A percentile compares a stretch with the other conserved stretches of the same genome.
phyloP scores from a whole-genome alignment of 768 basidiomycete genomes.

The Podaxis sp. region DNA sequence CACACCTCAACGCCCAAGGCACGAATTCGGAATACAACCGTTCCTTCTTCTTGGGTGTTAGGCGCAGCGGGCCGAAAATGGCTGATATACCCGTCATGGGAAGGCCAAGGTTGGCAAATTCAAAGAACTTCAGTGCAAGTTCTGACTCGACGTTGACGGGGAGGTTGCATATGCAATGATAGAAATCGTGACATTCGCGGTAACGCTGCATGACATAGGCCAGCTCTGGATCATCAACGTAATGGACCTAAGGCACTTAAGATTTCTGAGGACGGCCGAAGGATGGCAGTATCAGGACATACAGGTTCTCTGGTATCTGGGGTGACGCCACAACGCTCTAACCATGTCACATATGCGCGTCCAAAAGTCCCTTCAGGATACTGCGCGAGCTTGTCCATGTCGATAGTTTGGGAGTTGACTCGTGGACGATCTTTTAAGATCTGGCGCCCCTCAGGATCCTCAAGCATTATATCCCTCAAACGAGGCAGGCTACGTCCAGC shows the following conservation, averaged over 20 bases:
- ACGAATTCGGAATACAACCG: slow-evolving; percentile 79
- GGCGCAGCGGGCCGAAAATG: slow-evolving; percentile 73
- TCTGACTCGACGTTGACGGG: slow-evolving; percentile 91
- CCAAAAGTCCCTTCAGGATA: slow-evolving; percentile 85
- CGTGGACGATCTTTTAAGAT: slow-evolving; percentile 85
- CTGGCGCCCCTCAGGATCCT: slow-evolving; percentile 76
- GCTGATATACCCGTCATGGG: slow-evolving; percentile 86
- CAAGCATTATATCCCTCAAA: slow-evolving; percentile 76
- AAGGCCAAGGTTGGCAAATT: slow-evolving; percentile 88
- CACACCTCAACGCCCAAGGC: slow-evolving; percentile 90
- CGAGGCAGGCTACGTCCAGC: slow-evolving; percentile 76
- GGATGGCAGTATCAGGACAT: slow-evolving; percentile 17
- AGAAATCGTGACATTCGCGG: slow-evolving; percentile 97
- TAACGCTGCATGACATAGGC: slow-evolving; percentile 99
- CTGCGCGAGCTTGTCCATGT: slow-evolving; percentile 63
- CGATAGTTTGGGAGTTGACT: slow-evolving; percentile 73
- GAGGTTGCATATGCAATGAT: slow-evolving; percentile 87
- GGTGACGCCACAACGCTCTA: slow-evolving; percentile 82
- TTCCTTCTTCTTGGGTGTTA: slow-evolving; percentile 54
- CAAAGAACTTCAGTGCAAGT: slow-evolving; percentile 92
- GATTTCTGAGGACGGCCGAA: slow-evolving; percentile 13
- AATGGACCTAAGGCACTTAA: slow-evolving; percentile 67
- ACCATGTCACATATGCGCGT: slow-evolving; percentile 84
- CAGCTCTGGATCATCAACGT: slow-evolving; percentile 91
- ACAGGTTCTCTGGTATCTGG: slow-evolving; percentile 95